Percentiles rank a stretch among this genome's conserved stretches.
These are phyloP conservation scores for Tothia fuscella DNA, from an alignment of 2,329 filamentous ascomycete species.

Conservation along the genomic window DNA sequence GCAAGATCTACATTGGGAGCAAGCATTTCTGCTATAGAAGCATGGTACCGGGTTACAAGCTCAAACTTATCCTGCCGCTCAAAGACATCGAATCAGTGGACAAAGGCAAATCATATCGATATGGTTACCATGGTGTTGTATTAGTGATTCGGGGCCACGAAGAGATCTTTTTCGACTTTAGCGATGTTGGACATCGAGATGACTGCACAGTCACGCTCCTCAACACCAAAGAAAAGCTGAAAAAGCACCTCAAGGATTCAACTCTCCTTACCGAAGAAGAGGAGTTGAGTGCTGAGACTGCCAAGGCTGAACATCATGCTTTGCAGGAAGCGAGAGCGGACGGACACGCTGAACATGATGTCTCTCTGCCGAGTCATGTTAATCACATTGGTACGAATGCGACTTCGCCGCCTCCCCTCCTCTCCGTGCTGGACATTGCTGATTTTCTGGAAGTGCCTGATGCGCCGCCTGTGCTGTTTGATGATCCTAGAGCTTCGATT, in stretches of 20 bases:
- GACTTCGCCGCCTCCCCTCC: not conserved
- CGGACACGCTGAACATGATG: constrained; percentile 25
- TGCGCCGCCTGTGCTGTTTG: constrained; percentile 61
- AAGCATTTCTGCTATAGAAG: constrained; percentile 87
- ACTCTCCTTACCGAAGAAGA: constrained; percentile 56
- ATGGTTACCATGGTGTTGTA: constrained; percentile 81
- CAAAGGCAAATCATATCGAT: constrained; percentile 77
- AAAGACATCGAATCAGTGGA: constrained; percentile 86
- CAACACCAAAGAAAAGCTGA: constrained; percentile 57
- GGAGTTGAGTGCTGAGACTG: constrained; percentile 57
- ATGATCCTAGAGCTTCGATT: constrained; percentile 78
- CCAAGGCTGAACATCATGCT: constrained; percentile 69
- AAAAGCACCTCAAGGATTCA: constrained; percentile 54
- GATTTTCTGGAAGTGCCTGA: constrained; percentile 2
- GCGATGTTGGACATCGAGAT: constrained; percentile 63
- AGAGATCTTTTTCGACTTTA: constrained; percentile 93
- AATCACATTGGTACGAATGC: constrained; percentile 11
- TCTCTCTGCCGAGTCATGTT: constrained; percentile 19
- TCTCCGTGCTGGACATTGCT: constrained; percentile 4
- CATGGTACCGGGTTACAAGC: constrained; percentile 74
- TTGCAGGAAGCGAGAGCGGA: constrained; percentile 59
- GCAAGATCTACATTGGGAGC: constrained; percentile 90
- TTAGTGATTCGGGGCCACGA: constrained; percentile 90
- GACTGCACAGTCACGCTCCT: constrained; percentile 78
- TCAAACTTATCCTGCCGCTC: constrained; percentile 68